Conservation (phyloP, 2,329 filamentous ascomycete species). For the Hirsutella thompsonii region DNA sequence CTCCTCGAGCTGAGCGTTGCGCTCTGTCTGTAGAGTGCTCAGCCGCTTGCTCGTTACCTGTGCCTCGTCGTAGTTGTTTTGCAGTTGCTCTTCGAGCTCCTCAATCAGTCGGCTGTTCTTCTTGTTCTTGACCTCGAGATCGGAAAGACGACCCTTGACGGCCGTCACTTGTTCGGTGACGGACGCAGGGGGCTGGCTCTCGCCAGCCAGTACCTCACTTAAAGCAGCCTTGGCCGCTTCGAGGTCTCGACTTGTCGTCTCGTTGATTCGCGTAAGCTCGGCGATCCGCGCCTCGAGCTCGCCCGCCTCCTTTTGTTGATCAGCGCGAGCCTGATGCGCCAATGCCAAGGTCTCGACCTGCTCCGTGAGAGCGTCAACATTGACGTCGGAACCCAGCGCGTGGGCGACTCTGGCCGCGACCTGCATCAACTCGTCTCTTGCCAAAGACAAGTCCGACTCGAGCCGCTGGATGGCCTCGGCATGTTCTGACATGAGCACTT, state of each 20-base stretch:
- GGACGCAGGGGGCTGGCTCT: constrained; percentile 27
- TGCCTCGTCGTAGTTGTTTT: constrained; percentile 88
- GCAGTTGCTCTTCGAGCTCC: constrained; percentile 92
- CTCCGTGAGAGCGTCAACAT: constrained; percentile 54
- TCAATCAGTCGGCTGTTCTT: constrained; percentile 88
- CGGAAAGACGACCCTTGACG: constrained; percentile 52
- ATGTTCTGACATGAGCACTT: constrained; percentile 47
- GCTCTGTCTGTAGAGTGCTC: constrained; percentile 67
- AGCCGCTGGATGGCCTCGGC: constrained; percentile 41
- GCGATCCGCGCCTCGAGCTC: constrained; percentile 43
- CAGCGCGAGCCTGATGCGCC: constrained; percentile 44
- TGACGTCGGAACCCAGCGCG: constrained; percentile 48
- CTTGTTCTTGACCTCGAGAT: constrained; percentile 58
- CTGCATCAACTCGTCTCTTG: constrained; percentile 53
- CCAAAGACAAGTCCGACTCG: constrained; percentile 49
- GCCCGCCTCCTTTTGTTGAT: constrained; percentile 44
- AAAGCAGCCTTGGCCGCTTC: constrained; percentile 45
- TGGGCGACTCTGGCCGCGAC: constrained; percentile 50
- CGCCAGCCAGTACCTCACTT: constrained; percentile 38
- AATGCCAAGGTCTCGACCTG: constrained; percentile 44
- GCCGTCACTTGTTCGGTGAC: constrained; percentile 43
- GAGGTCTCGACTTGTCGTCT: constrained; percentile 47
- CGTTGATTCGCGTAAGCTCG: constrained; percentile 44
- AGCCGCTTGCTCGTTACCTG: constrained; percentile 75
- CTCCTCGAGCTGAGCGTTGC: constrained; percentile 65